A percentile compares a stretch with the other conserved stretches of the same genome.
Evolutionary conservation across 1,284 basidiomycete species (phyloP).

Genomic region (Leucoagaricus sp.): DNA sequence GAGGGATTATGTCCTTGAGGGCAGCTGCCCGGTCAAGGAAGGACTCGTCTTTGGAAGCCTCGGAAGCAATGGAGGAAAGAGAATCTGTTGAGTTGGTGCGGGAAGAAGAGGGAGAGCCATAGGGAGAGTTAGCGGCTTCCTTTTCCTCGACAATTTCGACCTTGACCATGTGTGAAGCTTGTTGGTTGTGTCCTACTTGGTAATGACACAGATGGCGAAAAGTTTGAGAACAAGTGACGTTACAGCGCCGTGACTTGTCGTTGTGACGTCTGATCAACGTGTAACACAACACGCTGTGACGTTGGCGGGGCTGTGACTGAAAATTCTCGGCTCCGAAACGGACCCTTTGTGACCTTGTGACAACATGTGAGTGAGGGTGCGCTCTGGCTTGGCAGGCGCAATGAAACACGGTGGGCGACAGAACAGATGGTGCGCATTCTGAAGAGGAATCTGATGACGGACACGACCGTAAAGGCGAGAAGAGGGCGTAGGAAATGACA

Average conservation of each 20-base stretch:
- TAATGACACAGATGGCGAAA: slow-evolving; percentile 7
- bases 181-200: slow-evolving; percentile 14
- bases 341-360: slow-evolving; percentile 10
- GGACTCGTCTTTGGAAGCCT: slow-evolving; percentile 75
- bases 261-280: not conserved
- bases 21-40: slow-evolving; percentile 87
- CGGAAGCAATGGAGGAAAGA: slow-evolving; percentile 74
- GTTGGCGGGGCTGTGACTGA: slow-evolving; percentile 3
- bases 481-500: not conserved
- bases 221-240: slow-evolving; percentile 13
- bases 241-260: not conserved
- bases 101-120: slow-evolving; percentile 66
- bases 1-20: slow-evolving; percentile 94
- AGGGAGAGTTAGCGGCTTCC: slow-evolving; percentile 62
- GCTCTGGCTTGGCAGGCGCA: slow-evolving; percentile 12
- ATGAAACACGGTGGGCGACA: not conserved
- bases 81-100: slow-evolving; percentile 69
- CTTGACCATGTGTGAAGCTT: slow-evolving; percentile 67
- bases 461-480: not conserved
- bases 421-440: not conserved
- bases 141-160: slow-evolving; percentile 83
- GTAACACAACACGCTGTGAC: slow-evolving; percentile 1
- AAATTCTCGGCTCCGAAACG: slow-evolving; percentile 15
- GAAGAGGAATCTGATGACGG: slow-evolving; percentile 3
- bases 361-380: not conserved